Percentiles rank a stretch among this genome's conserved stretches.
phyloP scores from a whole-genome alignment of 257 asterid species.

The Plectranthus barbatus region DNA sequence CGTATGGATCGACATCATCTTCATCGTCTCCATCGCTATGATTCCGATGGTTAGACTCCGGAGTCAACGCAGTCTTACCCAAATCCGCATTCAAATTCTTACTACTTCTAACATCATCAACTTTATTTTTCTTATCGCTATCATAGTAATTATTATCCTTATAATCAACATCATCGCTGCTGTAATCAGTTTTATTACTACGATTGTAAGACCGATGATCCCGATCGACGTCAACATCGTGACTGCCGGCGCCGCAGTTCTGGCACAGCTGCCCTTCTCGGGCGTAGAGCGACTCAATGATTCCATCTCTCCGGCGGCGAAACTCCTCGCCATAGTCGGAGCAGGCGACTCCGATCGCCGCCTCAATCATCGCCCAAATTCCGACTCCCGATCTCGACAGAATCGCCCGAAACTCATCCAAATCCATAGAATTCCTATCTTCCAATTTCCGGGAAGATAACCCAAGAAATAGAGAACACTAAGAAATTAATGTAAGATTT shows the following conservation, averaged over 20 bases:
- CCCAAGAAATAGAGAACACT: not conserved
- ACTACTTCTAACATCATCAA: conserved; percentile 11
- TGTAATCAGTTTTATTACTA: not conserved
- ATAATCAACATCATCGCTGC: conserved; percentile 13
- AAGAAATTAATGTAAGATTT: not conserved
- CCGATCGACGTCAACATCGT: conserved; percentile 15
- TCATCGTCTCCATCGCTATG: conserved; percentile 33
- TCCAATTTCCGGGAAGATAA: not conserved
- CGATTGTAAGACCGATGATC: conserved; percentile 23
- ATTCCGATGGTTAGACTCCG: conserved; percentile 48
- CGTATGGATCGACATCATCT: conserved; percentile 50
- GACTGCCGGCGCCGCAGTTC: conserved; percentile 37
- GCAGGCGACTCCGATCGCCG: conserved; percentile 76
- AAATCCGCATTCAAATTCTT: conserved; percentile 15
- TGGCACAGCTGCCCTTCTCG: conserved; percentile 35
- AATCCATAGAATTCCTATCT: conserved; percentile 43
- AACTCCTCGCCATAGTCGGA: conserved; percentile 58
- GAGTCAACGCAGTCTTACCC: conserved; percentile 63
- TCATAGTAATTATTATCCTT: not conserved
- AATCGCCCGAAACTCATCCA: conserved; percentile 57
- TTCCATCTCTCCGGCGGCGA: conserved; percentile 66
- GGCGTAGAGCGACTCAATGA: conserved; percentile 60
- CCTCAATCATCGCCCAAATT: conserved; percentile 69
- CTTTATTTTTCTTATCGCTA: conserved; percentile 5
- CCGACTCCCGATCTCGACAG: conserved; percentile 59